Evolutionary conservation across 1,284 basidiomycete species (phyloP).

Genomic region (Tremellales sp.): DNA sequence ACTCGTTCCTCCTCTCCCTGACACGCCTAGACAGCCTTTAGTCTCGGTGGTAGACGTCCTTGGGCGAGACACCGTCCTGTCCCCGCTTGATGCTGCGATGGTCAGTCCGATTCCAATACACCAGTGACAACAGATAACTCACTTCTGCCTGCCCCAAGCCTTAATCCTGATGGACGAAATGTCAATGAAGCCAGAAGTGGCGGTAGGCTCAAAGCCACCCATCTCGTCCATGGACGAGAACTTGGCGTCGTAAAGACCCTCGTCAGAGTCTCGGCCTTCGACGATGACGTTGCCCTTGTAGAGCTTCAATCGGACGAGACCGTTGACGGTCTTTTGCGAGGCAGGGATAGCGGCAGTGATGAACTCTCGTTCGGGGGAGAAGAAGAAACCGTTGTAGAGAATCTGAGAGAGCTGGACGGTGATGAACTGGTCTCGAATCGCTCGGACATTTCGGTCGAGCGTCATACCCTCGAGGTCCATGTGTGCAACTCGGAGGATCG

Average conservation of each 20-base stretch:
- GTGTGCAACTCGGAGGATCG: conserved; percentile 91
- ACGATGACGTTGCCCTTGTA: conserved; percentile 97
- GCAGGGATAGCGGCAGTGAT: conserved; percentile 81
- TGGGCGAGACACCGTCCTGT: conserved; percentile 66
- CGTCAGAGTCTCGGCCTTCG: conserved; percentile 81
- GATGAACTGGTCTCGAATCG: conserved; percentile 90
- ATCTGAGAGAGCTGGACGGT: conserved; percentile 86
- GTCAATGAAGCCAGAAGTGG: conserved; percentile 88
- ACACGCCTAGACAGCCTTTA: conserved; percentile 1
- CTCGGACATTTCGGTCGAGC: conserved; percentile 93
- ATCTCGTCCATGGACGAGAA: conserved; percentile 99
- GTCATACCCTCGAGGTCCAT: conserved; percentile 96
- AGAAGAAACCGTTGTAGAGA: conserved; percentile 89
- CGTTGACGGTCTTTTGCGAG: conserved; percentile 95
- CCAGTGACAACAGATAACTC: conserved; percentile 9
- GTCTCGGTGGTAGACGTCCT: conserved; percentile 68
- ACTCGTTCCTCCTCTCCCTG: neutral
- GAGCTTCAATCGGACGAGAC: conserved; percentile 79
- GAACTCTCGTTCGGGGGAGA: conserved; percentile 97
- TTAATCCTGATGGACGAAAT: conserved; percentile 94
- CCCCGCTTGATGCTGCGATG: conserved; percentile 68
- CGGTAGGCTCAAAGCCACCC: conserved; percentile 91
- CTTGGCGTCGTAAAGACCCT: conserved; percentile 92
- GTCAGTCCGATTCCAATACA: neutral
- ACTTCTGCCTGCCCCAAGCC: conserved; percentile 60